Conservation (phyloP, 371 early-diverging fungal species). For the Rhizopus microsporus region DNA sequence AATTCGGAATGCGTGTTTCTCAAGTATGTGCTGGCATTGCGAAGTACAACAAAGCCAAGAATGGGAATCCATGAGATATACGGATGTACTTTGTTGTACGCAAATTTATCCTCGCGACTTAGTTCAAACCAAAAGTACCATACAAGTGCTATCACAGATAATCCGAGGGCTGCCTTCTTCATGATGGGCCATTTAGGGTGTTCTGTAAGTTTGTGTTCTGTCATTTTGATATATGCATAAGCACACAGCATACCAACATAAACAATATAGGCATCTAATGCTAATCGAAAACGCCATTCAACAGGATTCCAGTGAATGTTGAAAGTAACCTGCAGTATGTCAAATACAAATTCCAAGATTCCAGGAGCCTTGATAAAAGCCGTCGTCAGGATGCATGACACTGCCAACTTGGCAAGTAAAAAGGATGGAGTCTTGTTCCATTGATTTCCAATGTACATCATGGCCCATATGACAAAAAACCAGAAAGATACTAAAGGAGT, state of each 20-base stretch:
- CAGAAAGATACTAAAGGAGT: constrained; percentile 79
- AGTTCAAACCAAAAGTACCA: constrained; percentile 58
- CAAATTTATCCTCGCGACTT: constrained; percentile 42
- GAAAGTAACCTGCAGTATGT: constrained; percentile 34
- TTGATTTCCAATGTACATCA: constrained; percentile 57
- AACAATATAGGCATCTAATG: constrained; percentile 62
- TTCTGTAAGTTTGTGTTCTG: constrained; percentile 35
- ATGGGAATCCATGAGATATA: constrained; percentile 66
- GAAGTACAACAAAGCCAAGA: constrained; percentile 63
- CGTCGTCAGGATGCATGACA: constrained; percentile 39
- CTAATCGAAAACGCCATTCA: constrained; percentile 70
- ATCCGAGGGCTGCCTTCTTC: constrained; percentile 27
- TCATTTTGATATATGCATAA: constrained; percentile 43
- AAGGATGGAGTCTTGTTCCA: constrained; percentile 47
- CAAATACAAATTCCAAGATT: constrained; percentile 49
- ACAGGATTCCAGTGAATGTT: constrained; percentile 57
- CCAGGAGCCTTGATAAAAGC: constrained; percentile 43
- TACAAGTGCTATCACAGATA: constrained; percentile 37
- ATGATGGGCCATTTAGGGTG: constrained; percentile 40
- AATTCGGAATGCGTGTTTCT: constrained; percentile 56
- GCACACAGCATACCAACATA: constrained; percentile 65
- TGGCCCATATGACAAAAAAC: constrained; percentile 68
- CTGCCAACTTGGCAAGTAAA: constrained; percentile 52
- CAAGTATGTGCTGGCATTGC: constrained; percentile 59
- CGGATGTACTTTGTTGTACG: constrained; percentile 64